Evolutionary conservation across 192 early-diverging fungal species (phyloP), one percentile per base, ranked within the genome.

Genomic region (Gryganskiella cystojenkinii): DNA sequence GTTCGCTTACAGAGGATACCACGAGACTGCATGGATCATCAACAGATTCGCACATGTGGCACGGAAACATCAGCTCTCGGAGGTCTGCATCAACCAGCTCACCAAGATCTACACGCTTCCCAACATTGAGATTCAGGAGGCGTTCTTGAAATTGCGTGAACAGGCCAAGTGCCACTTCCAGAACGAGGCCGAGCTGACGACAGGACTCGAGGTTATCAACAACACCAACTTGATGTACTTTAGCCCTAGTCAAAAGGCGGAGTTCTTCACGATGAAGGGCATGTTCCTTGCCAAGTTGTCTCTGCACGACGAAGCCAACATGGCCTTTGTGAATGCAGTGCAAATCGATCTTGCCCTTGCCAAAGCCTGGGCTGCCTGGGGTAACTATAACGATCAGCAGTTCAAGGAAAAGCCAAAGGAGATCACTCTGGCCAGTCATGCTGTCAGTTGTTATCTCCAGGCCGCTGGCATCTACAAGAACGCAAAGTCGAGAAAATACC

Each of bases 11-110:
- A 91, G 97, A 22, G 98, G 98, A 25, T 97, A 96, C 81, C 98
- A 99, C 80, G 97, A 99, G 80, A 99, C 97, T 31, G 98, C 98
- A 4, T 99, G 98, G 98, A 99, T 98, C 31, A 99, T 98, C 84
- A 99, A 99, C 72, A 87, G 97, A 43, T 99, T 99, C 80, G 97
- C 98, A 4, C 94, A 97, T 51, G 94, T 98, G 35, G 95, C 97
- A 5, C 85, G 98, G 1, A 94, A 97, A 61, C 98, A 99, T 71
- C 90, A 91, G n/a, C 85, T 99, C 20, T 90, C 92, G 6, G 95
- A 98, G 45, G 97, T 99, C 13, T 98, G 96, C 78, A 92, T 95
- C 67, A 90, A 84, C 46, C 92, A 90, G 30, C 86, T 99, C 37
- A 95, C 93, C 71, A 96, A 96, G 69, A 99, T 99, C 61, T 99